phyloP scores from a whole-genome alignment of 306 rosid species.

The Fragaria iinumae region DNA sequence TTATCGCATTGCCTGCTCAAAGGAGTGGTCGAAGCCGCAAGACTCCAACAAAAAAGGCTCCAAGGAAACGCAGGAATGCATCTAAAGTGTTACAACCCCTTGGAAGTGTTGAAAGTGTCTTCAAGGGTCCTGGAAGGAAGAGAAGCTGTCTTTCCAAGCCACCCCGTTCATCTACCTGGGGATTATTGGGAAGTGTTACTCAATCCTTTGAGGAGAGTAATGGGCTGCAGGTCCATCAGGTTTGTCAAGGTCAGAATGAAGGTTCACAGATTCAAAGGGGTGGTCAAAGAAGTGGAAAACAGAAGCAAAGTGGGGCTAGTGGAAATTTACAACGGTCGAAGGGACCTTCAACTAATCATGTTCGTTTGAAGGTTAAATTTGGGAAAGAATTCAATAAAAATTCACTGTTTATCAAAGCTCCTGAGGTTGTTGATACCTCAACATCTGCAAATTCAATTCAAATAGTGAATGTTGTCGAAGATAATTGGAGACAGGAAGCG shows the following conservation, averaged over 20 bases:
- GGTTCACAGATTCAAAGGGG: slow-evolving; percentile 49
- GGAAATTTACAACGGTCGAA: slow-evolving; percentile 44
- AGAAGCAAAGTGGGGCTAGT: slow-evolving; percentile 42
- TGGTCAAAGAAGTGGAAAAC: slow-evolving; percentile 42
- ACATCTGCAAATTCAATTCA: slow-evolving; percentile 38
- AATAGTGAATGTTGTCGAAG: slow-evolving; percentile 35
- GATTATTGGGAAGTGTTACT: slow-evolving; percentile 56
- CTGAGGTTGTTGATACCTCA: slow-evolving; percentile 47
- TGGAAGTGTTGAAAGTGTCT: slow-evolving; percentile 32
- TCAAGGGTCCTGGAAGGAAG: slow-evolving; percentile 64
- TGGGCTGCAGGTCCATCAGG: slow-evolving; percentile 37
- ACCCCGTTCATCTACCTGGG: slow-evolving; percentile 86
- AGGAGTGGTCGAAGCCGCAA: slow-evolving; percentile 54
- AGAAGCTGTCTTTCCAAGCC: slow-evolving; percentile 73
- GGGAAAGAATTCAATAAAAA: slow-evolving; percentile 59
- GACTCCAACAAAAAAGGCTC: slow-evolving; percentile 48
- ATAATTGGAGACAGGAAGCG: slow-evolving; percentile 32
- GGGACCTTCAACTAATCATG: slow-evolving; percentile 44
- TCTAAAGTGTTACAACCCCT: slow-evolving; percentile 34
- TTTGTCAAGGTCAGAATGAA: slow-evolving; percentile 42
- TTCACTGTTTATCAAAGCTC: slow-evolving; percentile 45
- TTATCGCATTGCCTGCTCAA: slow-evolving; percentile 43
- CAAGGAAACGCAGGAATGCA: slow-evolving; percentile 58
- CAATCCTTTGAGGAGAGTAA: slow-evolving; percentile 53
- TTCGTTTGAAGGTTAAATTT: slow-evolving; percentile 80